Evolutionary conservation across 306 rosid genomes (phyloP), one percentile per base, ranked within the genome.

Genomic region (Trifolium fragiferum): DNA sequence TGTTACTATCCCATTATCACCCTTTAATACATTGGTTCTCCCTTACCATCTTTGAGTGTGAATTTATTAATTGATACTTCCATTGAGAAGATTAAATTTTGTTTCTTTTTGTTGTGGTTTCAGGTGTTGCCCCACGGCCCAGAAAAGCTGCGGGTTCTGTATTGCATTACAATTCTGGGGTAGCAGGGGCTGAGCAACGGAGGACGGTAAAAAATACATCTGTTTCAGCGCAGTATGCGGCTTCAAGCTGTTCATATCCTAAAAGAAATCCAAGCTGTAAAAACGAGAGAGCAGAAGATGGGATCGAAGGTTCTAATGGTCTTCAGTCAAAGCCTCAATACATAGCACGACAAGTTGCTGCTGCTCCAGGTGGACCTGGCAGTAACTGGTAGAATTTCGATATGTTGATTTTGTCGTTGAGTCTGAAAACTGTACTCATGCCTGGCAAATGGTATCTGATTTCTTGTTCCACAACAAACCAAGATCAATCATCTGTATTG

Each of bases 121-220:
- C 90, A 87, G 96, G 88, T 3, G 76, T 84, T 83, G 93, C 87
- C 66, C 96, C 97, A 37, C 84, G 92, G 79, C 93, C 98, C 1
- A 92, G 96, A 35, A 93, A 91, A 82, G 96, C 88, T 61, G 87
- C 84, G 6, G 81, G 97, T 50, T 79, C 93, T 0, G 93, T 82
- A 58, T 74, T 90, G 82, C 88, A 83, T 43, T 81, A 90, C 81
- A 87, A 81, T 79, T 67, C 86, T 10, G 93, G 92, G 44, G 86
- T 82, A 41, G 89, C 85, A 6, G 97, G 87, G 84, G 82, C 84
- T 72, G 98, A 89, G 33, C 93, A 89, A 72, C 79, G 88, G 70
- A 87, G 84, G 73, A 77, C 82, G 76, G 68, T 65, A 15, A 87
- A 87, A 81, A 91, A 86, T 74, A 86, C 96, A 32, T 35, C 89